phyloP scores from a whole-genome alignment of 306 rosid genomes.

The Rosa lucieae region DNA sequence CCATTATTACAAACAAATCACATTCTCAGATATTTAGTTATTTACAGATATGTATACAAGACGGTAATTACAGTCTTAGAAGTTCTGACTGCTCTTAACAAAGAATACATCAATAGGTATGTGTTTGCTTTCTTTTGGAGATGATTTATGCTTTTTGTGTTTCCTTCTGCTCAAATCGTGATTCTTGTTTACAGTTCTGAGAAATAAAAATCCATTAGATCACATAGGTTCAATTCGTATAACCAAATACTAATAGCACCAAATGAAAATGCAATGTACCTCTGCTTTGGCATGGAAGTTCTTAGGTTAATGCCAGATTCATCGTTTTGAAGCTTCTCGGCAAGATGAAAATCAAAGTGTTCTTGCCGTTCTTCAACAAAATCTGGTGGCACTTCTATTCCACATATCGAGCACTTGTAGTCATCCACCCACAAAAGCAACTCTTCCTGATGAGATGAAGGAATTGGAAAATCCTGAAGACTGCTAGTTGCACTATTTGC shows the following conservation, averaged over 20 bases:
- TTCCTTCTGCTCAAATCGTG: constrained; percentile 39
- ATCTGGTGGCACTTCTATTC: constrained; percentile 73
- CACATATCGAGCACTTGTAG: constrained; percentile 84
- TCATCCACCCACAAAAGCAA: constrained; percentile 63
- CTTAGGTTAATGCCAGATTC: constrained; percentile 54
- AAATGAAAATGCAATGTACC: constrained; percentile 37
- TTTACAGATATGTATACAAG: constrained; percentile 14
- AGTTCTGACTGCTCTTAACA: constrained; percentile 48
- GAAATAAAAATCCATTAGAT: not conserved
- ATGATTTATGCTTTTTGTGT: constrained; percentile 59
- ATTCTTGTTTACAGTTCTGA: constrained; percentile 48
- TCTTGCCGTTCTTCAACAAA: constrained; percentile 81
- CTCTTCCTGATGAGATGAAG: constrained; percentile 39
- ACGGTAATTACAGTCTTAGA: not conserved
- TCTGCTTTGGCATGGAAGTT: constrained; percentile 29
- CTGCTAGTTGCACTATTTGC: constrained; percentile 26
- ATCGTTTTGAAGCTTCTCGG: constrained; percentile 81
- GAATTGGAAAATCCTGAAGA: constrained; percentile 26
- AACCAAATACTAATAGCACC: constrained; percentile 1
- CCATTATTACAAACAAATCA: not conserved
- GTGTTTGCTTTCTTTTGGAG: constrained; percentile 54
- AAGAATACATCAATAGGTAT: constrained; percentile 76
- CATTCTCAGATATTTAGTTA: constrained; percentile 12
- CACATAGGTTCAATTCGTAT: not conserved
- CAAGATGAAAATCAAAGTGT: constrained; percentile 90